Conservation (phyloP, 345 rosid species). For the Toxicodendron radicans region DNA sequence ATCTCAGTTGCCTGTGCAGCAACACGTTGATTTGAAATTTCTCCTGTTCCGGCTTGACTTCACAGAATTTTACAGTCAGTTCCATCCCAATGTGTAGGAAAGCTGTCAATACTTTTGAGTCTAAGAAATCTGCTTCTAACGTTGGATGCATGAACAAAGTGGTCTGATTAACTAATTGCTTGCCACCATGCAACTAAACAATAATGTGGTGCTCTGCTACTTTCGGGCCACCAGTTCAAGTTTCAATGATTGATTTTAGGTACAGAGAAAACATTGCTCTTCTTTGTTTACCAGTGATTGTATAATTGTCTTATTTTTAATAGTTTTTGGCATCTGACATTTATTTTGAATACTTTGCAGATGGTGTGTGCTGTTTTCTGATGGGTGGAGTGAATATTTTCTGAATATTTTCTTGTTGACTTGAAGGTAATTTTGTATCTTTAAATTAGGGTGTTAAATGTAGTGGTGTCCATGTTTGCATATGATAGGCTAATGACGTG, state of each 20-base stretch:
- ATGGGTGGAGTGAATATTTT: slow-evolving; percentile 35
- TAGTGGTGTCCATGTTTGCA: slow-evolving; percentile 30
- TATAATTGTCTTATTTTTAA: not conserved
- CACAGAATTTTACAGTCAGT: slow-evolving; percentile 84
- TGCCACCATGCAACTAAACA: slow-evolving; percentile 18
- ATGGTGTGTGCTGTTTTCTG: slow-evolving; percentile 31
- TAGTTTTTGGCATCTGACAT: slow-evolving; percentile 13
- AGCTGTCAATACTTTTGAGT: slow-evolving; percentile 19
- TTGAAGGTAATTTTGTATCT: slow-evolving; percentile 36
- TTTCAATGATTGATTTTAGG: slow-evolving; percentile 35
- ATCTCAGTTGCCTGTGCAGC: slow-evolving; percentile 82
- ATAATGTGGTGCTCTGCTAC: slow-evolving; percentile 25
- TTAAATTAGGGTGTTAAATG: slow-evolving; percentile 23
- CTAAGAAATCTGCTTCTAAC: slow-evolving; percentile 15
- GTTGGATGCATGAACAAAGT: slow-evolving; percentile 13
- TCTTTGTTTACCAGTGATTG: not conserved
- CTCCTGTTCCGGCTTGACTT: slow-evolving; percentile 94
- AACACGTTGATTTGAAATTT: slow-evolving; percentile 88
- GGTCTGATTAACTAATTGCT: slow-evolving; percentile 18
- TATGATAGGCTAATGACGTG: slow-evolving; percentile 25
- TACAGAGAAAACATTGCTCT: slow-evolving; percentile 18
- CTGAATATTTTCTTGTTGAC: slow-evolving; percentile 29
- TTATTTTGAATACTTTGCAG: slow-evolving; percentile 33
- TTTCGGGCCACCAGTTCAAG: slow-evolving; percentile 27
- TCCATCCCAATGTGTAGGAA: slow-evolving; percentile 46